Evolutionary conservation across 2,329 filamentous ascomycete genomes (phyloP).

Genomic region (Lachnellula arida): DNA sequence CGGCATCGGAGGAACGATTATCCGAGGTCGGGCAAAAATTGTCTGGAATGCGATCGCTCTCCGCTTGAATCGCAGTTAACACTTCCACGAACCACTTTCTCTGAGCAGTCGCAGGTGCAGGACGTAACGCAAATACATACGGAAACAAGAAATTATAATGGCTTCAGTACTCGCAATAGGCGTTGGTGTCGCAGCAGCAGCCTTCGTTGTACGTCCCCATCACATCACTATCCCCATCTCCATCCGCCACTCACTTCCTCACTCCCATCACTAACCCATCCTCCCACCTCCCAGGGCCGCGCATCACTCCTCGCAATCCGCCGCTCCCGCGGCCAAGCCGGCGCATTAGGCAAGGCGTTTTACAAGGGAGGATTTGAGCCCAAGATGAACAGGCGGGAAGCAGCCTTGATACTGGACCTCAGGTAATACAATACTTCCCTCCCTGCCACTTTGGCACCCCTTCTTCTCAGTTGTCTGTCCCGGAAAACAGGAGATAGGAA

Average conservation of each 20-base stretch:
- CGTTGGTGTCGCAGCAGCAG: conserved; percentile 58
- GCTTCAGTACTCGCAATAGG: conserved; percentile 55
- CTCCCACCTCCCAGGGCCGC: conserved; percentile 60
- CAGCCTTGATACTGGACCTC: conserved; percentile 82
- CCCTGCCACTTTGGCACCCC: no score
- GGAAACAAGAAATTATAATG: conserved; percentile 39
- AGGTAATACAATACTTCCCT: conserved; percentile 51
- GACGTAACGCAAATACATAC: no score
- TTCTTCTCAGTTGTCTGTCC: no score
- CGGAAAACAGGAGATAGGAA: background rate
- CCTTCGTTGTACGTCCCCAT: conserved; percentile 51
- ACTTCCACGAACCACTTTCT: no score
- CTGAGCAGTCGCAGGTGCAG: background rate
- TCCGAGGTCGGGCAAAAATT: no score
- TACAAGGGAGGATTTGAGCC: conserved; percentile 99
- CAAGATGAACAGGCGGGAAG: conserved; percentile 90
- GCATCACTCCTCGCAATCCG: conserved; percentile 87
- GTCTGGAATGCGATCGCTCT: no score
- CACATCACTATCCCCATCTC: background rate
- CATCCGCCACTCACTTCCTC: no score
- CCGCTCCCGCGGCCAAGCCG: conserved; percentile 69
- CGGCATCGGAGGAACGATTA: no score
- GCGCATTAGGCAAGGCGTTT: conserved; percentile 81
- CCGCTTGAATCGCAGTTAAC: no score
- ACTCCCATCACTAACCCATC: background rate